These are phyloP conservation scores for Jaltomata sinuosa DNA, from an alignment of 257 asterid species.

Conservation along the genomic window DNA sequence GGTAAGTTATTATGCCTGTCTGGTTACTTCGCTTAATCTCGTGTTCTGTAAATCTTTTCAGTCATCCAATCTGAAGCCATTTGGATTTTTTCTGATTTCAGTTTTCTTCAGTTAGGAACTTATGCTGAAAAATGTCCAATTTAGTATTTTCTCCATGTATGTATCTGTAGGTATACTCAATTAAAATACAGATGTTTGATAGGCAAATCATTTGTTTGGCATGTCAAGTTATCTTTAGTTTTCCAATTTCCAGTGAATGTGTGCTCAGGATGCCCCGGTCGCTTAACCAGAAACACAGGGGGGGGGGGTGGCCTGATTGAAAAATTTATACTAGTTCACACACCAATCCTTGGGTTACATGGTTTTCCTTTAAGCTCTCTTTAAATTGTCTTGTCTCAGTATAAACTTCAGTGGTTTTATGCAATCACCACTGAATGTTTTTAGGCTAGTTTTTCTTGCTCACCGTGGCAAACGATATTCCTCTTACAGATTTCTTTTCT, in stretches of 20 bases:
- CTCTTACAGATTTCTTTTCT: neutral
- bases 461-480: neutral
- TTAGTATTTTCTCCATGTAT: neutral
- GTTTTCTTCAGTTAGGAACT: neutral
- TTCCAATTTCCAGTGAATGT: neutral
- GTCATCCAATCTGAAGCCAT: neutral
- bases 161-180: neutral
- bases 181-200: neutral
- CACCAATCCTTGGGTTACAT: neutral
- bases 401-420: neutral
- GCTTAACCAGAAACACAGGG: neutral
- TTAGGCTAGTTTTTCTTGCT: neutral
- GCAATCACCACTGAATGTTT: neutral
- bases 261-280: neutral
- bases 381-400: neutral
- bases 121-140: neutral
- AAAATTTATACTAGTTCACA: too few species aligned
- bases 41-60: neutral
- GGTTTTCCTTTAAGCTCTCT: neutral
- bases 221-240: neutral
- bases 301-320: neutral
- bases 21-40: neutral
- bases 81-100: neutral
- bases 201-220: neutral
- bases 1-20: constrained; percentile 27